Base-by-base conservation (phyloP, 495 filamentous ascomycete species). In the Podospora australis region DNA sequence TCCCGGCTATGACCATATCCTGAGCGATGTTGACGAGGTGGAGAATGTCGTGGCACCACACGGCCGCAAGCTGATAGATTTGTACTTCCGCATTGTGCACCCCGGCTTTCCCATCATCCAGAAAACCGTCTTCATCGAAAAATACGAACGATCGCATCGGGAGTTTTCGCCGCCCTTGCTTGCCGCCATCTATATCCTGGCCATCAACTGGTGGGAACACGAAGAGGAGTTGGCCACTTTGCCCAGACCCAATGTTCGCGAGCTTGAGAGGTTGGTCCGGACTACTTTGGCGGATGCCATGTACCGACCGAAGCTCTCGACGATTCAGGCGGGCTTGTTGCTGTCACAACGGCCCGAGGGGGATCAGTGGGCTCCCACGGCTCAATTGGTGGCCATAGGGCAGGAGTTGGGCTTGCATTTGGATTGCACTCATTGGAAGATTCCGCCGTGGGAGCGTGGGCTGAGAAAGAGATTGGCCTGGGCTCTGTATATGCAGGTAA, bases 41-140 rank as follows among this genome's bases (percentile, higher is more conserved):
- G 88, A 97, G 65, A 79, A 78, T 49, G 70, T 92, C 56, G 85
- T 96, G 40, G 79, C 84, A 24, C 87, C 88, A 5, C 80, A 95
- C 65, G 89, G 89, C 34, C 78, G 82, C 47, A 81, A 81, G 9
- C 60, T 96, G 62, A 80, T 96, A 42, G 85, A 91, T 49, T 75
- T 94, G 43, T 98, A 90, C 72, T 95, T 95, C 57, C 78, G 81
- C 44, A 75, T 87, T 44, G 82, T 96, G 38, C 92, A 96, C 64
- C 90, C 89, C 1, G 88, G 78, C 49, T 94, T 95, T 56, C 91
- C 91, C 25, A 88, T 98, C 49, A 70, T 96, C 42, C 83, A 95
- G 57, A 90, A 95, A 69, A 78, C 81, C 51, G 78, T 89, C 26
- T 95, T 95, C 60, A 80, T 87, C 55, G 87, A 94, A 55, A 86